Base-by-base conservation (phyloP, 371 early-diverging fungal species). In the Thermomucor indicae-seudaticae region DNA sequence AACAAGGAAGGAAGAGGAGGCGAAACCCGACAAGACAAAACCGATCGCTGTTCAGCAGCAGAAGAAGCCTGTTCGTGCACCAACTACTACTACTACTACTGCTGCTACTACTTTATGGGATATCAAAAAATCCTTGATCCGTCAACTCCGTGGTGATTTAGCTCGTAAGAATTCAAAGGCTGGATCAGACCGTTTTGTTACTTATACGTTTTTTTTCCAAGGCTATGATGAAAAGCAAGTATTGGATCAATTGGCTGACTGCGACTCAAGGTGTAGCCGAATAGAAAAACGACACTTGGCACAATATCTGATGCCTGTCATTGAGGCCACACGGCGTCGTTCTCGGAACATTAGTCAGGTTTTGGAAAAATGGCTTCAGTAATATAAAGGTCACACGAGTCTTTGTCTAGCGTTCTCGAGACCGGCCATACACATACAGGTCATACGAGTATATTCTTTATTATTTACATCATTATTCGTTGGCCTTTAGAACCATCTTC, bases 401-500 rank as follows among this genome's bases (percentile, higher is more conserved):
- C n/a, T n/a, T n/a, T n/a, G n/a, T n/a, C n/a, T n/a, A n/a, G n/a
- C n/a, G n/a, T n/a, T n/a, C n/a, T n/a, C n/a, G n/a, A n/a, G n/a
- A n/a, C n/a, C n/a, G n/a, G n/a, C n/a, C n/a, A n/a, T n/a, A n/a
- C n/a, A n/a, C n/a, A n/a, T n/a, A n/a, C n/a, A n/a, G n/a, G n/a
- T n/a, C n/a, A n/a, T n/a, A n/a, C n/a, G n/a, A n/a, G n/a, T n/a
- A n/a, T n/a, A n/a, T n/a, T n/a, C n/a, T n/a, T n/a, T n/a, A n/a
- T n/a, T n/a, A n/a, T n/a, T n/a, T n/a, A n/a, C n/a, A n/a, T n/a
- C n/a, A n/a, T n/a, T n/a, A n/a, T n/a, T 67, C 65, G 31, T 68
- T 74, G 12, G 65, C 70, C 45, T 68, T 67, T 23, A 74, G 40
- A 5, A 74, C 66, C 74, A 74, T 70, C 42, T 67, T 74, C 43